Conservation (phyloP, 1,284 basidiomycete species). For the Cutaneotrichosporon cutaneum region DNA sequence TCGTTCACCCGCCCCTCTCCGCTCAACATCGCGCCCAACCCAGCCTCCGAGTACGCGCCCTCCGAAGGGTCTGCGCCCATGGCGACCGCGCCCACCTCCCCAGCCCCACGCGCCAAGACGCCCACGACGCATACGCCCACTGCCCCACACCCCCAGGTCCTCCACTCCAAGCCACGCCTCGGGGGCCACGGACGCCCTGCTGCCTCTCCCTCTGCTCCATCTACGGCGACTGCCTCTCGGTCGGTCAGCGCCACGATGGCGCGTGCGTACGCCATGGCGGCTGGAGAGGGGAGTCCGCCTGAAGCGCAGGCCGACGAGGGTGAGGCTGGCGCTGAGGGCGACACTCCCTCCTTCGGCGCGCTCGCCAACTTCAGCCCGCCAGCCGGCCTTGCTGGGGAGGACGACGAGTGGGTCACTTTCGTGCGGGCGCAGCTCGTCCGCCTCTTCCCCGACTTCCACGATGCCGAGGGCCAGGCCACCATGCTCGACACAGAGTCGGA, state of each 20-base stretch:
- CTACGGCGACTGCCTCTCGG: not conserved
- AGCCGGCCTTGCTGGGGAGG: conserved; percentile 19
- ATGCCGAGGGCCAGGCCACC: conserved; percentile 8
- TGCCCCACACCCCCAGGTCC: not conserved
- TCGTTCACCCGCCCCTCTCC: not conserved
- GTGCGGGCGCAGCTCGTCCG: conserved; percentile 38
- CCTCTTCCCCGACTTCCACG: conserved; percentile 43
- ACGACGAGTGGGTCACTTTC: conserved; percentile 43
- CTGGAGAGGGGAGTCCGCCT: not conserved
- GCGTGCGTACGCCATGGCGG: not conserved
- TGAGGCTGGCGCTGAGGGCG: too few relatives aligned
- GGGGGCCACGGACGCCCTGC: not conserved
- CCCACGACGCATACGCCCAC: not conserved
- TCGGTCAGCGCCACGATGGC: conserved; percentile 7
- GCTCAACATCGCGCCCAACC: not conserved
- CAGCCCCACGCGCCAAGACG: not conserved
- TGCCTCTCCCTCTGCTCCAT: not conserved
- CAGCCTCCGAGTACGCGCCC: not conserved
- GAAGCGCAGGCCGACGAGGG: too few relatives aligned
- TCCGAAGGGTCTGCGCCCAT: conserved; percentile 3
- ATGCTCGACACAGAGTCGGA: not conserved
- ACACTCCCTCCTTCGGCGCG: not conserved
- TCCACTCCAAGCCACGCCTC: not conserved
- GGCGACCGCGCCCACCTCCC: not conserved
- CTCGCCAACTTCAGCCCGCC: not conserved